These are phyloP conservation scores for Paramarasmius palmivorus DNA, from an alignment of 1,284 basidiomycete genomes.

Conservation along the genomic window DNA sequence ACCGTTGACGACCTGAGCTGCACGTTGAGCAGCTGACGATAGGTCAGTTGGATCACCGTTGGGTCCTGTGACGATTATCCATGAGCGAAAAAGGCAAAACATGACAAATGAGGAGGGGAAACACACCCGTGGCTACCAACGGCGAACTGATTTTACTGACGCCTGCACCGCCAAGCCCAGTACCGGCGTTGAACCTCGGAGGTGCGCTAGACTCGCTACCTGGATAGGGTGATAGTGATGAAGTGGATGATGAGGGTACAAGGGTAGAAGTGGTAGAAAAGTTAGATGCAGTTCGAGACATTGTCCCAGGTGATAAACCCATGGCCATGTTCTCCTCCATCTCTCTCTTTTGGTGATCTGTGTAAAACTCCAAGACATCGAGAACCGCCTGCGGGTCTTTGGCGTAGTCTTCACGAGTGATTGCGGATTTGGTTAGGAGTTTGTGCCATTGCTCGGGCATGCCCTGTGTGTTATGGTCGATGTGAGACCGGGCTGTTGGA, in stretches of 20 bases:
- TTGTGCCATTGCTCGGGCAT: conserved; percentile 98
- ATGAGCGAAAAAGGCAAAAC: conserved; percentile 50
- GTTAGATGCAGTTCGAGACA: conserved; percentile 26
- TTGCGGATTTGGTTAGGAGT: conserved; percentile 92
- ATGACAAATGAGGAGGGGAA: conserved; percentile 43
- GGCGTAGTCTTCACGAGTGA: conserved; percentile 96
- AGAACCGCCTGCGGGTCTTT: conserved; percentile 97
- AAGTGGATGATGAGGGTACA: conserved; percentile 14
- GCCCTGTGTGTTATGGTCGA: conserved; percentile 51
- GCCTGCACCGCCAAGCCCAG: conserved; percentile 84
- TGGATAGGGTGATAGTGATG: conserved; percentile 33
- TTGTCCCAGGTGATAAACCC: conserved; percentile 7
- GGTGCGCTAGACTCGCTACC: conserved; percentile 43
- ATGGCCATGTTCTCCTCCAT: conserved; percentile 54
- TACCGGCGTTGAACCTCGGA: conserved; percentile 82
- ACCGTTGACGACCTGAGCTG: conserved; percentile 66
- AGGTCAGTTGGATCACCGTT: conserved; percentile 46
- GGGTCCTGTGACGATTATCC: conserved; percentile 43
- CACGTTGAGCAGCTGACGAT: conserved; percentile 50
- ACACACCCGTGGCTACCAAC: conserved; percentile 29
- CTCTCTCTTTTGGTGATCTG: conserved; percentile 94
- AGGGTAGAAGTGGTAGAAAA: conserved; percentile 21
- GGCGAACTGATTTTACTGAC: conserved; percentile 47
- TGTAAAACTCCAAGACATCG: conserved; percentile 98
- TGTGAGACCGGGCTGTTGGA: background rate